Conservation (phyloP, 1,139 yeast species). For the Debaryomyces sp. region DNA sequence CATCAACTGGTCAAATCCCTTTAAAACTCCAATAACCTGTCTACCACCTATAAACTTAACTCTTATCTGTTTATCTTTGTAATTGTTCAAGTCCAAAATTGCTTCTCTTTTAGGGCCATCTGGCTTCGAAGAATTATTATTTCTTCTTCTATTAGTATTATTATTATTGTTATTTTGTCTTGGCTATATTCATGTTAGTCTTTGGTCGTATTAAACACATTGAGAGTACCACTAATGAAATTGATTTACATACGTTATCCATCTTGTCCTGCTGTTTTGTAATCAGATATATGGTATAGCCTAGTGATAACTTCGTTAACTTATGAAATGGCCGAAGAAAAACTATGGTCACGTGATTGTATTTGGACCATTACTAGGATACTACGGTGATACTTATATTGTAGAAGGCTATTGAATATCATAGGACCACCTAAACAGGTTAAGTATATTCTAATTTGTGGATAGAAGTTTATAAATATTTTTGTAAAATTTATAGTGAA, state of each 20-base stretch:
- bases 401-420: neutral
- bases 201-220: neutral
- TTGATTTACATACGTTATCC: slow-evolving; percentile 3
- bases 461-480: neutral
- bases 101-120: slow-evolving; percentile 91
- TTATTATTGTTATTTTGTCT: slow-evolving; percentile 2
- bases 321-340: neutral
- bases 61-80: slow-evolving; percentile 70
- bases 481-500: too few species aligned
- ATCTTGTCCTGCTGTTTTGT: neutral
- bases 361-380: neutral
- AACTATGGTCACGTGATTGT: neutral
- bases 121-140: slow-evolving; percentile 38
- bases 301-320: neutral
- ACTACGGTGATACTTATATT: neutral
- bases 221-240: neutral
- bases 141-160: slow-evolving; percentile 29
- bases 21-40: slow-evolving; percentile 71
- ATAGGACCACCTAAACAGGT: neutral
- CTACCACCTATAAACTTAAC: slow-evolving; percentile 92
- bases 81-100: slow-evolving; percentile 77
- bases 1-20: slow-evolving; percentile 92
- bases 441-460: neutral
- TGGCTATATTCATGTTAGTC: slow-evolving; percentile 1
- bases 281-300: neutral